Evolutionary conservation across 768 basidiomycete genomes (phyloP).

Genomic region (Scleroderma citrinum): DNA sequence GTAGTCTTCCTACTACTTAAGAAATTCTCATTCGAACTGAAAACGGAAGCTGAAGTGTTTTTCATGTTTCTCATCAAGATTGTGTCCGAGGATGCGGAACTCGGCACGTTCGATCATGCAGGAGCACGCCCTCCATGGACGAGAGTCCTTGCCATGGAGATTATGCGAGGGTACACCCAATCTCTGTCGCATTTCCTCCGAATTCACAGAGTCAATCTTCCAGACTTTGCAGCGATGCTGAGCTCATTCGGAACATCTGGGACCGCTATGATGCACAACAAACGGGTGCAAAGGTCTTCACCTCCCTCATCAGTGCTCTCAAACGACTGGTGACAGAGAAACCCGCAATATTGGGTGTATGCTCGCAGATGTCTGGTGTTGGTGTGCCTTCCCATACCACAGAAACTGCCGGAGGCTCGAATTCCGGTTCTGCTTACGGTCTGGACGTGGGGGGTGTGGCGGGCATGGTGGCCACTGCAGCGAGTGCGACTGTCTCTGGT

Average conservation of each 20-base stretch:
- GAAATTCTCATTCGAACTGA: conserved; percentile 78
- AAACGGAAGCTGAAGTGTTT: conserved; percentile 84
- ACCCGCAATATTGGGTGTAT: conserved; percentile 75
- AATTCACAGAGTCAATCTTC: conserved; percentile 2
- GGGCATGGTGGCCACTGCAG: conserved; percentile 78
- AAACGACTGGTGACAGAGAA: conserved; percentile 87
- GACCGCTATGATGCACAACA: conserved; percentile 63
- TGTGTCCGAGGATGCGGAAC: conserved; percentile 47
- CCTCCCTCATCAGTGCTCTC: conserved; percentile 71
- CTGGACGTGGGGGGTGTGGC: conserved; percentile 65
- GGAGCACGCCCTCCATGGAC: conserved; percentile 69
- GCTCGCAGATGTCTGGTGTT: conserved; percentile 75
- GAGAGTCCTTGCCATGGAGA: conserved; percentile 87
- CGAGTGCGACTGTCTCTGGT: conserved; percentile 77
- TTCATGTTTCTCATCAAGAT: conserved; percentile 65
- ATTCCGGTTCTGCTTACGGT: conserved; percentile 39
- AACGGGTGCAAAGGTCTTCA: conserved; percentile 65
- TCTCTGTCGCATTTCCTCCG: background rate
- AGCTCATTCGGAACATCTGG: conserved; percentile 76
- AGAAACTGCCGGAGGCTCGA: conserved; percentile 15
- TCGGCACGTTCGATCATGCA: conserved; percentile 21
- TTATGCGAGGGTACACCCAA: conserved; percentile 67
- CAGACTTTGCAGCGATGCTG: conserved; percentile 74
- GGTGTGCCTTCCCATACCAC: conserved; percentile 43
- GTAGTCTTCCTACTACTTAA: conserved; percentile 92